Base-by-base conservation (phyloP, 2,329 filamentous ascomycete species). In the Scedosporium aurantiacum region DNA sequence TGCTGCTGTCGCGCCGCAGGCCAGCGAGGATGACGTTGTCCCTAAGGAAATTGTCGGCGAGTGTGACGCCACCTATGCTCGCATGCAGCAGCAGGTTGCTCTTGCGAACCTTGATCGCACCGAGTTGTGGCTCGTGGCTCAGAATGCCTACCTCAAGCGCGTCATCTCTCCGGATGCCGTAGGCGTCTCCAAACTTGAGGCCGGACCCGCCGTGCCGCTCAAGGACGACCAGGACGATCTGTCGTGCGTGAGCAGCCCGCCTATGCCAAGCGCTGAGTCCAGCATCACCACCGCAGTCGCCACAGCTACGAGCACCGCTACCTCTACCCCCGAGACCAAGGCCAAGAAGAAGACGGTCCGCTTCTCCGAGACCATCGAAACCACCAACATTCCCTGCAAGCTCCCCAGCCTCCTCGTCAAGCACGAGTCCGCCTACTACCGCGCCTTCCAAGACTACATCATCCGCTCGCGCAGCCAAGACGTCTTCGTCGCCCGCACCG, bases 41-140 rank as follows among this genome's bases (percentile, higher is more conserved):
- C 80, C 82, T 2, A 84, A 82, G 54, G 84, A 88, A 68, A 88
- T 88, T 45, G 78, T 86, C 27, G 80, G 80, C 52, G 86, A 89
- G 65, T 90, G 89, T 68, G 89, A 91, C 65, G 83, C 90, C 62
- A 80, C 84, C 63, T 96, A 96, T 69, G 81, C 86, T 57, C 79
- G 82, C 60, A 89, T 90, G 71, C 83, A 96, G 64, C 82, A 89
- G 69, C 79, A 88, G 65, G 81, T 81, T 52, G 86, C 89, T 6
- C 77, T 86, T 21, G 83, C 82, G n/a, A 90, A 92, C 68, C 76
- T 94, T 59, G 90, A 94, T 72, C 86, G 91, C 64, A 97, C 93
- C 4, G 87, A 89, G 68, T 74, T 90, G 54, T 97, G 93, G 93
- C 82, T 97, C 32, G 78, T 85, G 67, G 89, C 91, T 6, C 93